Percentiles rank a stretch among this genome's conserved stretches.
Evolutionary conservation across 2,329 filamentous ascomycete species (phyloP).

Genomic region (Xylariomycetidae sp.): DNA sequence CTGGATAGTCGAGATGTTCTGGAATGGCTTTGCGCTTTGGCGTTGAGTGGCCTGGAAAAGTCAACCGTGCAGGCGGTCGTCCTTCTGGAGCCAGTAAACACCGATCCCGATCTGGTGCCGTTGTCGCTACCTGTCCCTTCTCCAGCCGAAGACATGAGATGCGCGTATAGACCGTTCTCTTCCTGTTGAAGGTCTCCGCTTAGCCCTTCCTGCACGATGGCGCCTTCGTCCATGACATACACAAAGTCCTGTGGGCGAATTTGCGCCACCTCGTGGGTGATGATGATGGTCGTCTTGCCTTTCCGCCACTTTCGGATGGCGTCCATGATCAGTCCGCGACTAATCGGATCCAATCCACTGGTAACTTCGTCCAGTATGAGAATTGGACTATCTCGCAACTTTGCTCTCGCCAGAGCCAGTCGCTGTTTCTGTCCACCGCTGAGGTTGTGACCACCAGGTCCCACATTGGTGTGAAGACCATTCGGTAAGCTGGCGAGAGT

Average conservation of each 20-base stretch:
- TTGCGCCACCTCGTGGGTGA: slow-evolving; percentile 82
- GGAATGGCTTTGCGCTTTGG: too few relatives aligned
- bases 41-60: slow-evolving; percentile 14
- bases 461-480: slow-evolving; percentile 67
- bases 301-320: slow-evolving; percentile 70
- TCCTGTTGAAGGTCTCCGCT: slow-evolving; percentile 44
- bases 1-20: too few relatives aligned
- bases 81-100: too few relatives aligned
- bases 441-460: slow-evolving; percentile 60
- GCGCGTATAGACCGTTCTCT: slow-evolving; percentile 39
- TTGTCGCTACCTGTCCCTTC: too few relatives aligned
- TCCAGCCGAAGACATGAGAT: slow-evolving; percentile 27
- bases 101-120: too few relatives aligned
- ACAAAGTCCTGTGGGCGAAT: slow-evolving; percentile 69
- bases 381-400: slow-evolving; percentile 69
- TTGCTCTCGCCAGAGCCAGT: slow-evolving; percentile 72
- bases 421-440: slow-evolving; percentile 84
- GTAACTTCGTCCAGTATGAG: slow-evolving; percentile 86
- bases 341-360: slow-evolving; percentile 75
- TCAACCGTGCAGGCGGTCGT: too few relatives aligned
- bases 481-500: slow-evolving; percentile 61
- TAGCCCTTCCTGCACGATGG: slow-evolving; percentile 63
- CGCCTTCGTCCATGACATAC: slow-evolving; percentile 69
- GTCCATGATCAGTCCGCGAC: slow-evolving; percentile 61
- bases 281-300: slow-evolving; percentile 83